phyloP scores from a whole-genome alignment of 2,329 filamentous ascomycete species.

The Diaporthe sp. region DNA sequence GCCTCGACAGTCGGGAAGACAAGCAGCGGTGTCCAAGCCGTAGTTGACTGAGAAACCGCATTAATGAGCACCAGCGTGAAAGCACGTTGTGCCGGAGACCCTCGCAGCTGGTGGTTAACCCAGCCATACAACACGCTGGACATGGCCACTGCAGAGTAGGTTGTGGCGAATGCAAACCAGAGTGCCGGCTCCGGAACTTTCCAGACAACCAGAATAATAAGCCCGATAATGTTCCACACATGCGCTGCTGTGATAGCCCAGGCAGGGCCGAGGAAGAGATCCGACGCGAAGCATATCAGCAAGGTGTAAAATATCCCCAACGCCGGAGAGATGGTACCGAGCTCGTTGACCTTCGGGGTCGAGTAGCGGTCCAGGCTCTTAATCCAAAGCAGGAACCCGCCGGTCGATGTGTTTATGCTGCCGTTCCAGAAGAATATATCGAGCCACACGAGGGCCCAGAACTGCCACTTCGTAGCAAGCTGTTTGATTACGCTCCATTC shows the following conservation, averaged over 20 bases:
- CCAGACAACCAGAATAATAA: conserved; percentile 69
- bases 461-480: conserved; percentile 58
- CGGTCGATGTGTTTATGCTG: conserved; percentile 60
- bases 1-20: conserved; percentile 63
- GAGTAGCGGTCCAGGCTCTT: conserved; percentile 66
- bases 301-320: conserved; percentile 71
- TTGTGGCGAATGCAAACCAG: conserved; percentile 68
- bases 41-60: conserved; percentile 66
- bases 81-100: conserved; percentile 61
- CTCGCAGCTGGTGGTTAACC: conserved; percentile 65
- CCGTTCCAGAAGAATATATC: conserved; percentile 72
- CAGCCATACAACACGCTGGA: conserved; percentile 70
- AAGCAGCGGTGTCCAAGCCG: conserved; percentile 68
- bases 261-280: conserved; percentile 65
- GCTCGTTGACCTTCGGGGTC: conserved; percentile 62
- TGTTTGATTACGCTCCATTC: conserved; percentile 48
- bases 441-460: conserved; percentile 65
- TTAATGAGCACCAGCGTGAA: conserved; percentile 67
- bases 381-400: conserved; percentile 70
- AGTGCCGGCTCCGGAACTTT: conserved; percentile 66
- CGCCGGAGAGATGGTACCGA: conserved; percentile 66
- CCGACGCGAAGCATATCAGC: conserved; percentile 67
- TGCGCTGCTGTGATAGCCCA: conserved; percentile 69
- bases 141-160: conserved; percentile 64
- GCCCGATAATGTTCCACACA: conserved; percentile 65